Evolutionary conservation across 148 eudicot species (phyloP).

Genomic region (Rhododendron vialii): DNA sequence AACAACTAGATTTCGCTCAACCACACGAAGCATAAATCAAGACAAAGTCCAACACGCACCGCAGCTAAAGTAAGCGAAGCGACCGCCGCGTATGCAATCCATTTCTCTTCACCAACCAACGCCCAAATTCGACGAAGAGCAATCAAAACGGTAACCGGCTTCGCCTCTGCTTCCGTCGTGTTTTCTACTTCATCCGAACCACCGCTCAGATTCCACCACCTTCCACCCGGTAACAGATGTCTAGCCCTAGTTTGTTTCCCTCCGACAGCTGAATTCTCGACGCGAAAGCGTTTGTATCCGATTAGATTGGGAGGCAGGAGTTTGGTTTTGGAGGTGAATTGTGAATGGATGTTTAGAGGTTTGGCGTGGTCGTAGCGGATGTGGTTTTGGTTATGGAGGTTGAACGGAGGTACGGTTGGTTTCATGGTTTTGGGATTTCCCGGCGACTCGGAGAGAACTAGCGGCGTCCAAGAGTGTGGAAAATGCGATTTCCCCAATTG

Average conservation of each 20-base stretch:
- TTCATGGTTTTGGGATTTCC: constrained; percentile 3
- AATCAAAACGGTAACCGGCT: constrained; percentile 20
- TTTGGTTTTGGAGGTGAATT: neutral
- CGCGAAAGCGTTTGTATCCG: neutral
- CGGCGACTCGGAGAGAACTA: neutral
- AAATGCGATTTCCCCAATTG: too few species aligned
- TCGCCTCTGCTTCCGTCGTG: neutral
- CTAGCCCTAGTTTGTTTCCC: neutral
- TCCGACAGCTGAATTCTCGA: neutral
- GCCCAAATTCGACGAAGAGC: constrained; percentile 39
- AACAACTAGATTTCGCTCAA: neutral
- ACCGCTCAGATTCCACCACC: constrained; percentile 37
- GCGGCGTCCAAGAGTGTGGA: neutral
- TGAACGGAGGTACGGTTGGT: neutral
- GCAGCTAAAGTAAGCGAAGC: constrained; percentile 45
- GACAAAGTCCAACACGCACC: constrained; percentile 8
- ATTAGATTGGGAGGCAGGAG: neutral
- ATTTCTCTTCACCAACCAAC: constrained; percentile 26
- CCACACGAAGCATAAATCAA: neutral
- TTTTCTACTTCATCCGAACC: neutral
- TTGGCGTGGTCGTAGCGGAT: neutral
- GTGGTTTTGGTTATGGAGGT: neutral
- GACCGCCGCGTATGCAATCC: constrained; percentile 28
- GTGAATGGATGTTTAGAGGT: neutral
- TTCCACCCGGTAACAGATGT: constrained; percentile 26